Conservation (phyloP, 371 early-diverging fungal species). For the Ordospora colligata region DNA sequence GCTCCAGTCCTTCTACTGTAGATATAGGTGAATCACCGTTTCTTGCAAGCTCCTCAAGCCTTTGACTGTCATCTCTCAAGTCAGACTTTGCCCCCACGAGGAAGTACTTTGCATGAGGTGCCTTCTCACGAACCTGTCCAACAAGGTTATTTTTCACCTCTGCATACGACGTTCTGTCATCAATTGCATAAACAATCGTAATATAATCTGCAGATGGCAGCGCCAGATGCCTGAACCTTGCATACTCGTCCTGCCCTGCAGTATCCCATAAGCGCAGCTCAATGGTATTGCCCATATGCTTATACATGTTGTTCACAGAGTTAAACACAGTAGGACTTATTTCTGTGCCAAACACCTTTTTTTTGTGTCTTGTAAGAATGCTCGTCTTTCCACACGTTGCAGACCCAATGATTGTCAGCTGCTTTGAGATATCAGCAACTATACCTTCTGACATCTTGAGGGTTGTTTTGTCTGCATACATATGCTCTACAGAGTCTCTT, state of each 20-base stretch:
- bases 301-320: constrained; percentile 18
- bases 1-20: constrained; percentile 41
- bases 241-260: constrained; percentile 61
- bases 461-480: not conserved
- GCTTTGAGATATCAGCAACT: constrained; percentile 26
- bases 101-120: constrained; percentile 22
- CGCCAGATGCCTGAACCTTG: constrained; percentile 49
- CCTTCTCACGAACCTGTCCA: constrained; percentile 7
- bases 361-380: constrained; percentile 44
- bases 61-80: not conserved
- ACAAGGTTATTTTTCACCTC: constrained; percentile 42
- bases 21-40: constrained; percentile 18
- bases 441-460: not conserved
- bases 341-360: constrained; percentile 34
- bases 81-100: constrained; percentile 39
- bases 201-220: constrained; percentile 52
- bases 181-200: constrained; percentile 48
- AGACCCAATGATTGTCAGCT: constrained; percentile 53
- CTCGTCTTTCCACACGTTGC: constrained; percentile 60
- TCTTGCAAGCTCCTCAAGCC: not conserved
- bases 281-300: not conserved
- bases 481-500: not conserved
- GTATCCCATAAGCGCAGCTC: constrained; percentile 55
- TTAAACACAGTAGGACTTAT: constrained; percentile 50
- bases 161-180: constrained; percentile 34